Percentiles rank a stretch among this genome's conserved stretches.
Evolutionary conservation across 108 stramenopile genomes (phyloP).

Genomic region (Craspedostauros australis): DNA sequence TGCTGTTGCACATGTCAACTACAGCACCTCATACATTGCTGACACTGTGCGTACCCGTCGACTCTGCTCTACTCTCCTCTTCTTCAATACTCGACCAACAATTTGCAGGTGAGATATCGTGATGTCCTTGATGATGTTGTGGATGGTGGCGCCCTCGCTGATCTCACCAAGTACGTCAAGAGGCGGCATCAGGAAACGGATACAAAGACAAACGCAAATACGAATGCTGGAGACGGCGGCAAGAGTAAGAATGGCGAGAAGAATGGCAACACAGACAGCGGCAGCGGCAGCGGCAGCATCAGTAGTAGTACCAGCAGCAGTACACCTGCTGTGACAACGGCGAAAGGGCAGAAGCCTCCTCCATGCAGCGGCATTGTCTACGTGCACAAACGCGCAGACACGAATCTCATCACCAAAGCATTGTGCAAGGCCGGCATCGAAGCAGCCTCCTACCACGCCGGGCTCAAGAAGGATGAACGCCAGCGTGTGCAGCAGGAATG

Average conservation of each 20-base stretch:
- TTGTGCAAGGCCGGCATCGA: conserved; percentile 12
- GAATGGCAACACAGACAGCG: not conserved
- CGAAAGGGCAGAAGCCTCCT: conserved; percentile 1
- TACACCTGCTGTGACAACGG: not conserved
- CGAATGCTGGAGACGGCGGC: too few relatives aligned
- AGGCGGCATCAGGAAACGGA: conserved; percentile 41
- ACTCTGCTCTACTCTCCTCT: conserved; percentile 2
- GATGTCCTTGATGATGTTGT: too few relatives aligned
- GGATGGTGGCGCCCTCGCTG: conserved; percentile 36
- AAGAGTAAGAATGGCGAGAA: too few relatives aligned
- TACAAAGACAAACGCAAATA: too few relatives aligned
- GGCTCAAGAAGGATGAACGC: conserved; percentile 57
- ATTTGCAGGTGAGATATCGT: too few relatives aligned
- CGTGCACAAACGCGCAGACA: conserved; percentile 88
- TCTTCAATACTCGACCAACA: too few relatives aligned
- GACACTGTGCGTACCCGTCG: not conserved
- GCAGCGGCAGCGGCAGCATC: not conserved
- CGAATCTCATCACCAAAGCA: conserved; percentile 18
- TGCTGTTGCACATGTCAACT: conserved; percentile 15
- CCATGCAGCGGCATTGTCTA: conserved; percentile 90
- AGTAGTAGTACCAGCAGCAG: not conserved
- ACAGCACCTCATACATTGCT: conserved; percentile 41
- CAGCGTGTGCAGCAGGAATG: conserved; percentile 48
- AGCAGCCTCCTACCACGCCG: conserved; percentile 23
- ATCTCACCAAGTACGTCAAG: conserved; percentile 47